Percentiles rank a stretch among this genome's conserved stretches.
Evolutionary conservation across 306 rosid species (phyloP).

Genomic region (Malus fusca): DNA sequence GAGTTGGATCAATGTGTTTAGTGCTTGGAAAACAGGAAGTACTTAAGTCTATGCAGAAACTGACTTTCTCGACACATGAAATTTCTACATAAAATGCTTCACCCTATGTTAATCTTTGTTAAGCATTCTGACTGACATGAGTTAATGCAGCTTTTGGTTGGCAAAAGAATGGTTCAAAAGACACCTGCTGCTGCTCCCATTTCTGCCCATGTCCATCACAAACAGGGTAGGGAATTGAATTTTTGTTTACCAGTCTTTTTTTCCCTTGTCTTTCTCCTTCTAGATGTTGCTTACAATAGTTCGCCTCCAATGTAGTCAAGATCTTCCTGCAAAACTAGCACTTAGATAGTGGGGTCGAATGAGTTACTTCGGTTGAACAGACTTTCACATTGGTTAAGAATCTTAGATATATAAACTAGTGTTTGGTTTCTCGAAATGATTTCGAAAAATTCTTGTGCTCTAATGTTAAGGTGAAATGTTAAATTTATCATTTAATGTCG

Average conservation of each 20-base stretch:
- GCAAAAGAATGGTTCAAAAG: neutral
- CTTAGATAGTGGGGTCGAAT: neutral
- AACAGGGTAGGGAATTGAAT: neutral
- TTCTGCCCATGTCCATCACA: neutral
- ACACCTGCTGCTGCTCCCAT: neutral
- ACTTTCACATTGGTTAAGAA: neutral
- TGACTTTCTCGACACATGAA: neutral
- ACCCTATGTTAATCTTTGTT: neutral
- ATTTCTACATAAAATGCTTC: neutral
- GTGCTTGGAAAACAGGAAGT: neutral
- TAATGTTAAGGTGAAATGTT: neutral
- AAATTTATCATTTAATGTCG: neutral
- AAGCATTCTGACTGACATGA: neutral
- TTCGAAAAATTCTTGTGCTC: neutral
- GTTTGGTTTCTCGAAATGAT: neutral
- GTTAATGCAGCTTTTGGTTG: conserved; percentile 6
- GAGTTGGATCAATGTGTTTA: neutral
- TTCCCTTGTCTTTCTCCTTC: neutral
- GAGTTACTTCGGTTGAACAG: neutral
- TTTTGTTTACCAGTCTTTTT: neutral
- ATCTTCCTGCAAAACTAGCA: neutral
- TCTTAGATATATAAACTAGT: neutral
- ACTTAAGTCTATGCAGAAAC: neutral
- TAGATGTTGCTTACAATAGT: neutral
- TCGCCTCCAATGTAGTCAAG: neutral